These are phyloP conservation scores for Ambispora gerdemannii DNA, from an alignment of 192 early-diverging fungal genomes.

Conservation along the genomic window DNA sequence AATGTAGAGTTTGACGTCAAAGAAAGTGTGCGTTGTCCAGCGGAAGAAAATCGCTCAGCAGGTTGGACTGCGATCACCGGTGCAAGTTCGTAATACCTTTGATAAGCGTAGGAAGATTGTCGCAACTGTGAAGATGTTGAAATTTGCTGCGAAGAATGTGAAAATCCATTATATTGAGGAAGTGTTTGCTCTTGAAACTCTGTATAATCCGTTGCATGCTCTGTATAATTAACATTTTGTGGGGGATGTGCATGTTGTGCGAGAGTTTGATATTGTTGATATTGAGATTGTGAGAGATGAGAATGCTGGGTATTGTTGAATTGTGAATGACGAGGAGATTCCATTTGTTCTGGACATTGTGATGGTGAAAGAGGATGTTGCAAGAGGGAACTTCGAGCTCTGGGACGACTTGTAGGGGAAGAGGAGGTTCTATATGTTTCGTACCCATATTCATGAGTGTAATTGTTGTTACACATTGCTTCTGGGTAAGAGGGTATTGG, in stretches of 20 bases:
- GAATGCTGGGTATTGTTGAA: too few relatives aligned
- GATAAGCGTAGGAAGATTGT: not conserved
- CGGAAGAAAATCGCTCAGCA: not conserved
- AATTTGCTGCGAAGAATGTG: not conserved
- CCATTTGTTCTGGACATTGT: slow-evolving; percentile 3
- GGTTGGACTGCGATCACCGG: not conserved
- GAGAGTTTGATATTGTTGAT: not conserved
- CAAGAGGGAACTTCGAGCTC: not conserved
- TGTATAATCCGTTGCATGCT: too few relatives aligned
- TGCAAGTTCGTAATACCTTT: not conserved
- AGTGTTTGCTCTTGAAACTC: not conserved
- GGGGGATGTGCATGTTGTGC: not conserved
- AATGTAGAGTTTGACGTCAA: not conserved
- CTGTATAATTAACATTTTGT: not conserved
- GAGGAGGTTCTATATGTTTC: not conserved
- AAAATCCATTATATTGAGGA: not conserved
- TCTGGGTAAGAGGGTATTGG: not conserved
- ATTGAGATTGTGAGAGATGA: not conserved
- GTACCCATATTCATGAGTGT: slow-evolving; percentile 9
- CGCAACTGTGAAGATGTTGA: not conserved
- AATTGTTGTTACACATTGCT: not conserved
- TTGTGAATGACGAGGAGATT: not conserved
- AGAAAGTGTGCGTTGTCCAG: not conserved
- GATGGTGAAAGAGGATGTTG: not conserved
- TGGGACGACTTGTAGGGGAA: not conserved